These are phyloP conservation scores for Fomitopsis pulvina DNA, from an alignment of 768 basidiomycete species.

Conservation along the genomic window DNA sequence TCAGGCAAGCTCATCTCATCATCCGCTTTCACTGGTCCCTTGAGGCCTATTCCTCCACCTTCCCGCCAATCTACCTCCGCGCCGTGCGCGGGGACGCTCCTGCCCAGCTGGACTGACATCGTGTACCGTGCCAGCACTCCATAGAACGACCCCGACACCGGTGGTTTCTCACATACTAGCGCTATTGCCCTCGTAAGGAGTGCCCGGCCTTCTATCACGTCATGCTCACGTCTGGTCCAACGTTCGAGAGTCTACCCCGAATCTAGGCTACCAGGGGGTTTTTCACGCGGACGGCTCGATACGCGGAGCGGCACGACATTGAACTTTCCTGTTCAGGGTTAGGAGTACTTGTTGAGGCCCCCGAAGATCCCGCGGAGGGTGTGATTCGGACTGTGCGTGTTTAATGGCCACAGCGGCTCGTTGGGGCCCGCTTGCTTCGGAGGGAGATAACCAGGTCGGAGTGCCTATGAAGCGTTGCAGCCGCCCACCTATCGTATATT, in stretches of 20 bases:
- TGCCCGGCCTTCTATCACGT: constrained; percentile 2
- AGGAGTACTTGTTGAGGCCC: background rate
- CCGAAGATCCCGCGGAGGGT: constrained; percentile 5
- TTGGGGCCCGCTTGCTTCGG: background rate
- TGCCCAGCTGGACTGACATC: background rate
- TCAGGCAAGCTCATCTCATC: constrained; percentile 1
- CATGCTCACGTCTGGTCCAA: background rate
- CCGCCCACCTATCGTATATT: background rate
- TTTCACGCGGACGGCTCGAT: background rate
- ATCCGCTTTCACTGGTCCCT: background rate
- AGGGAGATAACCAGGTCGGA: background rate
- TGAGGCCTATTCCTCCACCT: no score
- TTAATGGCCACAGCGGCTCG: background rate
- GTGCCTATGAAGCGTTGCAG: background rate
- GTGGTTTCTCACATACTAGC: background rate
- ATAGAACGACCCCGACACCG: background rate
- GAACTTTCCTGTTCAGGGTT: background rate
- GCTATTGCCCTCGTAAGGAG: no score
- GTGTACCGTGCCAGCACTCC: background rate
- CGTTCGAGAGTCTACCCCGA: background rate
- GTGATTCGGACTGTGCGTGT: background rate
- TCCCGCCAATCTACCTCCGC: background rate
- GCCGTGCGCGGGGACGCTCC: background rate
- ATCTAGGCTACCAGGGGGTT: background rate
- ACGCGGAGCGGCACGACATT: background rate